phyloP scores from a whole-genome alignment of 2,329 filamentous ascomycete species.

The Paraphoma sp. region DNA sequence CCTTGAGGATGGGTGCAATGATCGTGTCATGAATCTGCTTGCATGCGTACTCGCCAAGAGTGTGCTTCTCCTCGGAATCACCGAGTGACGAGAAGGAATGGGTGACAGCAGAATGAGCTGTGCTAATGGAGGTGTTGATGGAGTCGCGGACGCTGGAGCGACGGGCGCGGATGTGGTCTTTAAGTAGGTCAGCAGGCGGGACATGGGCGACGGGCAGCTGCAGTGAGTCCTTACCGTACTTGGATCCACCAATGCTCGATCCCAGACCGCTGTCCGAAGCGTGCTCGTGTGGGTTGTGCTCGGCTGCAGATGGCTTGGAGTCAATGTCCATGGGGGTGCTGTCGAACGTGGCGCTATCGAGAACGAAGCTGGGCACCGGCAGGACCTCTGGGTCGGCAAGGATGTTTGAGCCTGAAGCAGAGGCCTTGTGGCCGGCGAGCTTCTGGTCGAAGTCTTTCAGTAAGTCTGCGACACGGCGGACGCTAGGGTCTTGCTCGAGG shows the following conservation, averaged over 20 bases:
- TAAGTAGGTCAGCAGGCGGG: constrained; percentile 41
- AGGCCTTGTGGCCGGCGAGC: constrained; percentile 44
- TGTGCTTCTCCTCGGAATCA: constrained; percentile 54
- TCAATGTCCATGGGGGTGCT: constrained; percentile 48
- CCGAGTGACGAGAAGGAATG: constrained; percentile 53
- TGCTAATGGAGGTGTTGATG: constrained; percentile 46
- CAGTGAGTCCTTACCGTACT: constrained; percentile 44
- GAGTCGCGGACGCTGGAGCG: constrained; percentile 42
- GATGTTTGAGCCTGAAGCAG: constrained; percentile 45
- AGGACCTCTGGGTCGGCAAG: constrained; percentile 57
- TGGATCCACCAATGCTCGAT: constrained; percentile 73
- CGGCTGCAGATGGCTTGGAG: constrained; percentile 47
- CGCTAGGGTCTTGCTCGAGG: constrained; percentile 50
- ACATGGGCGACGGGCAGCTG: constrained; percentile 23
- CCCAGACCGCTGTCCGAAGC: constrained; percentile 88
- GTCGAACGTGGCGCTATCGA: constrained; percentile 46
- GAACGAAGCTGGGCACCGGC: constrained; percentile 54
- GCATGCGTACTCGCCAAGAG: constrained; percentile 72
- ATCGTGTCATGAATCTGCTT: constrained; percentile 82
- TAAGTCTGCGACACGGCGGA: constrained; percentile 53
- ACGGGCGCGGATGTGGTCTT: constrained; percentile 40
- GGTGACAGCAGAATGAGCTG: constrained; percentile 50
- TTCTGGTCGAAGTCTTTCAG: constrained; percentile 55
- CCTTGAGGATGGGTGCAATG: constrained; percentile 75
- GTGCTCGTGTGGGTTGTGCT: constrained; percentile 64